Evolutionary conservation across 495 filamentous ascomycete species (phyloP), one percentile per base, ranked within the genome.

Genomic region (Aspergillus campestris): DNA sequence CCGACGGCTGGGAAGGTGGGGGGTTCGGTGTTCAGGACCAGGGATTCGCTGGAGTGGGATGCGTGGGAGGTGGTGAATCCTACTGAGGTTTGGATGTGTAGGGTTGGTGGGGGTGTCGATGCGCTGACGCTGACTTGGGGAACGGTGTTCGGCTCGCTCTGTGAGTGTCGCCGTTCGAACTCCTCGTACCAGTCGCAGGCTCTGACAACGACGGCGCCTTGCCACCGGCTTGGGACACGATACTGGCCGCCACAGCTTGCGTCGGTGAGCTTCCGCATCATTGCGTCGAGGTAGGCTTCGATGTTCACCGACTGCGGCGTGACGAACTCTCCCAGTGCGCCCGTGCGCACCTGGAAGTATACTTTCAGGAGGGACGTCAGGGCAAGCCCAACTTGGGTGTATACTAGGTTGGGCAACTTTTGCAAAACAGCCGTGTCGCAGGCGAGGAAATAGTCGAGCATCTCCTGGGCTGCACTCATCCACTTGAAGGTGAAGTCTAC

Each of bases 341-440:
- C 62, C 8, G 69, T 61, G 13, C 66, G 65, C 14, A 73, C 62
- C 0, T 72, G 71, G 48, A 71, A 72, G 47, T 72, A 66, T 24
- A 75, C 65, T 40, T 77, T 77, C 34, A 75, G 53, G 8, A 79
- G 59, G 3, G 71, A 67, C 29, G 72, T 67, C 11, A 76, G 29
- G 0, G 67, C 64, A 45, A 66, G 66, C 0, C 58, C 57, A 24
- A 69, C 60, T 6, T 71, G 66, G 7, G 70, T 70, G 44, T 69
- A 79, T 24, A 65, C 62, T 11, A 71, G 57, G 28, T 71, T 72
- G 1, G 74, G 71, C 11, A 75, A 44, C 36, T 63, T 62, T 28
- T 68, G 69, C 52, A 77, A 59, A 1, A 53, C 58, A 10, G 63
- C 56, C 8, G 61, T 54, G 32, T 66, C 59, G 51, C 72, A 65